These are phyloP conservation scores for Akanthomyces dipterigenus DNA, from an alignment of 2,329 filamentous ascomycete species.

Conservation along the genomic window DNA sequence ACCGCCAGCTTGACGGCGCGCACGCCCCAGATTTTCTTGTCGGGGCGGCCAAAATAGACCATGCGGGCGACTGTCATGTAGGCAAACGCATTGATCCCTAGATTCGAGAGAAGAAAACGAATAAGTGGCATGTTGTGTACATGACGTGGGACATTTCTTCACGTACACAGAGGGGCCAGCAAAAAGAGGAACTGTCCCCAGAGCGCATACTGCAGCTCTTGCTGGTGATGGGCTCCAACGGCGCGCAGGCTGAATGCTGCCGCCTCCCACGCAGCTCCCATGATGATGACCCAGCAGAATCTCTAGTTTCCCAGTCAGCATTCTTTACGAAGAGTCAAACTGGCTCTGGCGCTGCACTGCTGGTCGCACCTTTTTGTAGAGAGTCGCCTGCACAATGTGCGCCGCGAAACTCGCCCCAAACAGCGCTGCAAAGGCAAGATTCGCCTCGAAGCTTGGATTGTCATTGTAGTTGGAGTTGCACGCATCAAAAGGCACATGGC, in stretches of 20 bases:
- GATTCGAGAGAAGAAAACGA: too few relatives aligned
- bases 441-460: constrained; percentile 27
- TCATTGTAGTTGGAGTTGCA: constrained; percentile 28
- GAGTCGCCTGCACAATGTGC: constrained; percentile 23
- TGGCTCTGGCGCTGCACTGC: too few relatives aligned
- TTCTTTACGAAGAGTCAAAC: background rate
- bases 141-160: too few relatives aligned
- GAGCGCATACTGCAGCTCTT: constrained; percentile 25
- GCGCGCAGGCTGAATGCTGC: constrained; percentile 31
- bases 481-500: constrained; percentile 24
- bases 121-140: too few relatives aligned
- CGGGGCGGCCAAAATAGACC: constrained; percentile 32
- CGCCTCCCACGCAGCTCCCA: constrained; percentile 33
- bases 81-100: constrained; percentile 37
- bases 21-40: constrained; percentile 29
- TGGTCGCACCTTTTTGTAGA: constrained; percentile 24
- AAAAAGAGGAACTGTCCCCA: constrained; percentile 31
- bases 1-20: constrained; percentile 33
- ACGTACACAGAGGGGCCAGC: constrained; percentile 34
- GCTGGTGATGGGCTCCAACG: constrained; percentile 31
- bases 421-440: constrained; percentile 25
- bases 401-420: constrained; percentile 23
- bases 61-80: constrained; percentile 38
- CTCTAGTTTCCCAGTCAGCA: constrained; percentile 15
- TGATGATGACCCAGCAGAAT: constrained; percentile 34